Base-by-base conservation (phyloP, 106 monocot species). In the Dendrobium huoshanense region DNA sequence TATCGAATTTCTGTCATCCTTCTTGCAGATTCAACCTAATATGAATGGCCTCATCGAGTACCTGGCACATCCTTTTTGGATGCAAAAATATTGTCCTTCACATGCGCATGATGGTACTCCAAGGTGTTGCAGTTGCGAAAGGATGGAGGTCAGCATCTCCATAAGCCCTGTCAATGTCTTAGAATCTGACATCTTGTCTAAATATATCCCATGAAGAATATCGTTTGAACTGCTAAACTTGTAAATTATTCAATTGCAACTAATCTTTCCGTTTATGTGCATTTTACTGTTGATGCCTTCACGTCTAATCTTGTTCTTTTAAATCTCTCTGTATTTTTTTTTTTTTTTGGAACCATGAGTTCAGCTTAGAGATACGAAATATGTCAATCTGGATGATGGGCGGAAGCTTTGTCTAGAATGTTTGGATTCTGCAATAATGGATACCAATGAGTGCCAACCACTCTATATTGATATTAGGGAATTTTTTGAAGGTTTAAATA, bases 401-500 rank as follows among this genome's bases (percentile, higher is more conserved):
- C 83, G 94, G 83, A 92, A 89, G 79, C 90, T 97, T 42, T 97
- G 96, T 81, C 82, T 97, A 1, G 94, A 97, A 81, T 97, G 96
- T 80, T 78, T 97, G 70, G 86, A 94, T 82, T 94, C 94, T 75
- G 73, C 96, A 70, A 86, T 97, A 77, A 92, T 94, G 96, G 96
- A 97, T 81, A 92, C 85, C 5, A 83, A 68, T 65, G 96, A 97
- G 73, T 94, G 94, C 77, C 94, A 96, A 49, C 96, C 93, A 25
- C 94, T 97, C 17, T 97, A 90, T 75, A 84, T 90, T 51, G 92
- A 92, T 33, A 94, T 97, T 78, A 86, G 88, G 83, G 93, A 93
- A 80, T 96, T 96, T 81, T 96, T 88, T 59, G 93, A 93, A 89
- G 96, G 93, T 77, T 80, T 96, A 41, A 96, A 96, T 79, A 96